Evolutionary conservation across 2,329 filamentous ascomycete species (phyloP), one percentile per base, ranked within the genome.

Genomic region (Colletotrichum coccodes): DNA sequence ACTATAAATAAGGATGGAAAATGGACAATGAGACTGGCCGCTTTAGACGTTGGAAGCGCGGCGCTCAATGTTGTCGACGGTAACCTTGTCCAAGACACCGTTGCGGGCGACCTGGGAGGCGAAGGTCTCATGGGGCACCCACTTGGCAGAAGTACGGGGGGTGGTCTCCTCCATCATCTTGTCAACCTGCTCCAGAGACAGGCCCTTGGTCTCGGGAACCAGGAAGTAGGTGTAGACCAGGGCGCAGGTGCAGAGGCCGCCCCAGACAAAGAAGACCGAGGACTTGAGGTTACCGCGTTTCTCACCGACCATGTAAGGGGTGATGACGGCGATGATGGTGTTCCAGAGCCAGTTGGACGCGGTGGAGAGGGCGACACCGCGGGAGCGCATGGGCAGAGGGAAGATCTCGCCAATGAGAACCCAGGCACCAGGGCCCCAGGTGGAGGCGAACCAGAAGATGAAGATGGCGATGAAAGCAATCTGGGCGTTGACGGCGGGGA

Each of bases 271-370:
- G 88, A 93, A 93, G 73, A 93, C 90, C 74, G 87, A 89, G 34
- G 90, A 86, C 75, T 86, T 87, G 65, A 94, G 83, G 81, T 94
- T 90, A 71, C 89, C 91, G 71, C 87, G 80, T 70, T 88, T 83
- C 46, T 80, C 74, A 70, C 86, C 87, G 50, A 90, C 86, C 82
- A 93, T 90, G 85, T 91, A 92, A 14, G 91, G 91, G n/a, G 88
- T 91, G 80, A 94, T 92, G 78, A 94, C 87, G 68, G 89, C 79
- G 60, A 88, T 87, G 76, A 87, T 87, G 80, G 91, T 94, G 84
- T 94, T 96, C 93, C 93, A 96, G 71, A 96, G 87, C 94, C 94
- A 97, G 88, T 97, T 97, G 78, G 91, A 94, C 70, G 94, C 92
- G 9, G 94, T 97, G 46, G 94, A 95, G 50, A 97, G 87, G 75